Evolutionary conservation across 2,329 filamentous ascomycete genomes (phyloP), one percentile per base, ranked within the genome.

Genomic region (Beauveria australis): DNA sequence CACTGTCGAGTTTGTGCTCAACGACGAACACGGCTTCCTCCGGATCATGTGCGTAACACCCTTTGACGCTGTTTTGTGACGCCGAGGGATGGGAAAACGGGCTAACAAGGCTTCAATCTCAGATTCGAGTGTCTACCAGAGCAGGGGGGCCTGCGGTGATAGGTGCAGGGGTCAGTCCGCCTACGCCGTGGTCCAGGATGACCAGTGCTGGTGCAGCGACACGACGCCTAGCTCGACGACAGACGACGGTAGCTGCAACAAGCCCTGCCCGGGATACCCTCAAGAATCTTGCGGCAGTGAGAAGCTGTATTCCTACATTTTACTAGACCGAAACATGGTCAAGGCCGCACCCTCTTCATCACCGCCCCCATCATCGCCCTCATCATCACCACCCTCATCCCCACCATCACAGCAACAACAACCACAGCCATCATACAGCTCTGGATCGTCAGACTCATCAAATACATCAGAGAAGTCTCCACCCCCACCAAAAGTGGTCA

Each of bases 151-250:
- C 3, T 58, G 55, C 37, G 40, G 33, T 6, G 46, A 58, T 18
- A 24, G 22, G 10, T 58, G 55, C 46, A 41, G 22, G 9, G 55
- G 55, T 18, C 44, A 51, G 30, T 28, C 55, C 1, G 55, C 55
- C 9, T 58, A 58, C 30, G 55, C 55, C 22, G 55, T 58, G 44
- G 46, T 58, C 3, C 55, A 58, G n/a, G 12, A 41, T 26, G 18
- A 58, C 30, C 12, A 58, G 33, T 58, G 55, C 46, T 58, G 55
- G 55, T 58, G 55, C 55, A 58, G 44, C 46, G 30, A 58, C 46
- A 30, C 22, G 33, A 30, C 55, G 33, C 55, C 55, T 3, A 41
- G 55, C 44, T 58, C 55, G 33, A 58, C 55, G 37, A 51, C 46
- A 6, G 46, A 51, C 22, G 19, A n/a, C 16, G 22, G 46, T 33